Evolutionary conservation across 164 flowering plant genomes (phyloP), one percentile per base, ranked within the genome.

Genomic region (Nymphaea colorata): DNA sequence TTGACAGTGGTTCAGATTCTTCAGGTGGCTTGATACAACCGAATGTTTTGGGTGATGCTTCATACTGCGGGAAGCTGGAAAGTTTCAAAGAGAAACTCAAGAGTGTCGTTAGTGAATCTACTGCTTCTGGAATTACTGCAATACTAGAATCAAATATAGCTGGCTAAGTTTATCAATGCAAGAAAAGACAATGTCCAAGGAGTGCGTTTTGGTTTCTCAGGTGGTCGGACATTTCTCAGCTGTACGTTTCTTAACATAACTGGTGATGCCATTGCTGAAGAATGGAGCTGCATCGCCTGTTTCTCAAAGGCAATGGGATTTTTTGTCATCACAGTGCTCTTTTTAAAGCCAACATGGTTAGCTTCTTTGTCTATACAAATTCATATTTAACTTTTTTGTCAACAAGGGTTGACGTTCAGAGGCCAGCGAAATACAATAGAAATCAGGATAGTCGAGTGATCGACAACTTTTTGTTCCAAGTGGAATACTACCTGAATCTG

Each of bases 51-150:
- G 71, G 61, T 70, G 73, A 73, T 63, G 73, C 68, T 66, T 67
- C 79, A 44, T 80, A 74, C 41, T 41, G 43, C 61, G 69, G 61
- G 74, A 69, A 64, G 65, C 72, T 88, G 65, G 82, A 68, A 66
- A 78, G 44, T 43, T 80, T 79, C 71, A 64, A 64, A 42, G 67
- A 15, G 55, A 79, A 83, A 75, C 80, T 87, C 62, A 76, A 72
- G 15, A 64, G 73, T 6, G 74, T 84, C 66, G 69, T 86, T 66
- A 64, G 41, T 55, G 85, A 82, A 63, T 75, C 82, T 73, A 82
- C 87, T 66, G 67, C 76, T 42, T 44, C 86, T 12, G 55, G 79
- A 66, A 75, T 81, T 69, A 69, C 73, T 17, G 64, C 74, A 16
- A 64, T 63, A 12, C 51, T 75, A 44, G 67, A 71, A 16, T 41